Conservation (phyloP, 2,329 filamentous ascomycete species). For the Diaporthe aspalathi region DNA sequence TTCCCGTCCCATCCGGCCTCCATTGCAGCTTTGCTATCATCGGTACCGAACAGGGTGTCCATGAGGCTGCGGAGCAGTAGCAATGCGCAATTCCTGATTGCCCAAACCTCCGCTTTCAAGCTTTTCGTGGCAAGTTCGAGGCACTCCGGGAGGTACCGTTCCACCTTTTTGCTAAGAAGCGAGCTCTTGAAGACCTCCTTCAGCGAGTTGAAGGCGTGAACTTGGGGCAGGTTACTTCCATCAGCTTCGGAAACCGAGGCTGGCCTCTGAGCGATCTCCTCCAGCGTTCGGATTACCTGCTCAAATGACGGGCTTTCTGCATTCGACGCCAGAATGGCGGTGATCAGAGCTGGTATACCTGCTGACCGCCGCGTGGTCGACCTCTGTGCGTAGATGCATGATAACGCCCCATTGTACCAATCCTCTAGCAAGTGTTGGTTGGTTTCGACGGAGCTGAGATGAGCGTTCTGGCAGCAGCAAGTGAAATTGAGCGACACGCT, state of each 20-base stretch:
- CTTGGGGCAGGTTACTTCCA: conserved; percentile 81
- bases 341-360: conserved; percentile 88
- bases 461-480: conserved; percentile 76
- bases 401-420: conserved; percentile 81
- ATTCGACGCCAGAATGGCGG: conserved; percentile 80
- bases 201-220: conserved; percentile 93
- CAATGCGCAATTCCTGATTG: conserved; percentile 91
- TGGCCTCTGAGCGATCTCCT: conserved; percentile 66
- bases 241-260: conserved; percentile 68
- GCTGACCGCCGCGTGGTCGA: conserved; percentile 92
- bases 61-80: conserved; percentile 90
- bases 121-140: conserved; percentile 84
- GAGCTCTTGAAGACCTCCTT: conserved; percentile 93
- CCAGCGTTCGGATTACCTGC: conserved; percentile 72
- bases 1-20: conserved; percentile 73
- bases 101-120: conserved; percentile 88
- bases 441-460: conserved; percentile 47
- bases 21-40: conserved; percentile 73
- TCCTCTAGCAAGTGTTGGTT: conserved; percentile 63
- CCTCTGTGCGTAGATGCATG: conserved; percentile 78
- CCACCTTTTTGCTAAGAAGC: conserved; percentile 76
- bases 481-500: conserved; percentile 91
- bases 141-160: conserved; percentile 77
- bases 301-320: conserved; percentile 70
- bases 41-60: conserved; percentile 80